phyloP scores from a whole-genome alignment of 1,139 yeast genomes.

The Debaryomyces robertsiae region DNA sequence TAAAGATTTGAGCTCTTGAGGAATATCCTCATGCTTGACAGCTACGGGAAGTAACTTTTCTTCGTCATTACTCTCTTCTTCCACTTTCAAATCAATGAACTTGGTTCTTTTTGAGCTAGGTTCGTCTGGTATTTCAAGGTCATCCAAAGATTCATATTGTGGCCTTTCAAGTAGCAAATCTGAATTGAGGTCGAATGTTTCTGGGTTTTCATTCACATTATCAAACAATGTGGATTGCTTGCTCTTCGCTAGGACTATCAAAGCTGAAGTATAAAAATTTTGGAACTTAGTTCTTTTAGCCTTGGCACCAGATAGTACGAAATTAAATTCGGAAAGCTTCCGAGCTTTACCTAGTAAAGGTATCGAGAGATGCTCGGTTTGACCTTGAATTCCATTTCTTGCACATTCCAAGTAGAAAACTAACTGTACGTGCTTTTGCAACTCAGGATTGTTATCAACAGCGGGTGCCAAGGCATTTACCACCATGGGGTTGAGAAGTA shows the following conservation, averaged over 20 bases:
- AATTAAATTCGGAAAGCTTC: constrained; percentile 58
- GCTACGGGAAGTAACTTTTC: constrained; percentile 61
- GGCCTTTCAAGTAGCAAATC: constrained; percentile 82
- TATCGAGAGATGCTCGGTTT: constrained; percentile 57
- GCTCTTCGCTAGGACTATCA: constrained; percentile 78
- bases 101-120: constrained; percentile 43
- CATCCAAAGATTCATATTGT: constrained; percentile 60
- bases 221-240: constrained; percentile 31
- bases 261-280: constrained; percentile 64
- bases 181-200: constrained; percentile 65
- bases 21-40: constrained; percentile 61
- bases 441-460: constrained; percentile 23
- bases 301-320: constrained; percentile 80
- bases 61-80: constrained; percentile 29
- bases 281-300: constrained; percentile 90
- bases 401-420: constrained; percentile 68
- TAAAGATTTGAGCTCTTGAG: constrained; percentile 51
- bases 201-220: constrained; percentile 38
- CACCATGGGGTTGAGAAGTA: constrained; percentile 37
- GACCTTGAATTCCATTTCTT: constrained; percentile 60
- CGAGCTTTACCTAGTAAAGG: constrained; percentile 57
- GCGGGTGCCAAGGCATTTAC: constrained; percentile 34
- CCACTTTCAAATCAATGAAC: constrained; percentile 31
- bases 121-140: constrained; percentile 38
- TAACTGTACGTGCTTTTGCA: constrained; percentile 43